Conservation (phyloP, 352 stramenopile species). For the Globisporangium takayamanum region DNA sequence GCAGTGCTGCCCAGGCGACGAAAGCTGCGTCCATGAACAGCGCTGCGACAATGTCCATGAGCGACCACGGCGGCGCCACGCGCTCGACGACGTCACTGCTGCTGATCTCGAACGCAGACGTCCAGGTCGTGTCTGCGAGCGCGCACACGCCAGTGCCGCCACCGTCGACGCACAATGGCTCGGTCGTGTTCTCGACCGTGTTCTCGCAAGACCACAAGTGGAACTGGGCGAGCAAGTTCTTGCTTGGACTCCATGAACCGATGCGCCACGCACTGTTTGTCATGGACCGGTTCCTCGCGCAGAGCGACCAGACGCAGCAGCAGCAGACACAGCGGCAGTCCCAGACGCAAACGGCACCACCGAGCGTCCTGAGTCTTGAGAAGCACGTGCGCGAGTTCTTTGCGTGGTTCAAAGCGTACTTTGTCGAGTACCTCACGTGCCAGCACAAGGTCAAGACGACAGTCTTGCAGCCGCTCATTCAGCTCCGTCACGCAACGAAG, state of each 20-base stretch:
- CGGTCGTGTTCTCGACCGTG: slow-evolving; percentile 61
- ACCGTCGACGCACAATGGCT: slow-evolving; percentile 35
- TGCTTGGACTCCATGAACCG: slow-evolving; percentile 68
- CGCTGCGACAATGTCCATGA: slow-evolving; percentile 9
- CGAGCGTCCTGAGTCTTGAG: slow-evolving; percentile 21
- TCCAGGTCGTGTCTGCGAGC: not conserved
- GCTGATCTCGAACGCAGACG: slow-evolving; percentile 15
- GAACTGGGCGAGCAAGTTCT: slow-evolving; percentile 64
- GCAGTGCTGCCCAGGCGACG: not conserved
- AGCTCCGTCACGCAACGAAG: slow-evolving; percentile 46
- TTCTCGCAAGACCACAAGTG: slow-evolving; percentile 51
- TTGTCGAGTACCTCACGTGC: slow-evolving; percentile 63
- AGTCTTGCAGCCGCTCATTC: slow-evolving; percentile 50
- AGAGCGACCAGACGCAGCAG: slow-evolving; percentile 29
- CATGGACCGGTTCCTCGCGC: slow-evolving; percentile 75
- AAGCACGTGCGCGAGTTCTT: slow-evolving; percentile 57
- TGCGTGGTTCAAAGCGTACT: slow-evolving; percentile 69
- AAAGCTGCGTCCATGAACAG: not conserved
- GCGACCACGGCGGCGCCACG: slow-evolving; percentile 19
- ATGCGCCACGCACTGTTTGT: slow-evolving; percentile 79
- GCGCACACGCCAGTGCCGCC: slow-evolving; percentile 31
- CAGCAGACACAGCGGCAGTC: slow-evolving; percentile 2
- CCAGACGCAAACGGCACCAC: not conserved
- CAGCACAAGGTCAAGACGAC: slow-evolving; percentile 62
- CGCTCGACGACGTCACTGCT: slow-evolving; percentile 25